Conservation (phyloP, 2,329 filamentous ascomycete genomes). For the Xylariaceae sp. region DNA sequence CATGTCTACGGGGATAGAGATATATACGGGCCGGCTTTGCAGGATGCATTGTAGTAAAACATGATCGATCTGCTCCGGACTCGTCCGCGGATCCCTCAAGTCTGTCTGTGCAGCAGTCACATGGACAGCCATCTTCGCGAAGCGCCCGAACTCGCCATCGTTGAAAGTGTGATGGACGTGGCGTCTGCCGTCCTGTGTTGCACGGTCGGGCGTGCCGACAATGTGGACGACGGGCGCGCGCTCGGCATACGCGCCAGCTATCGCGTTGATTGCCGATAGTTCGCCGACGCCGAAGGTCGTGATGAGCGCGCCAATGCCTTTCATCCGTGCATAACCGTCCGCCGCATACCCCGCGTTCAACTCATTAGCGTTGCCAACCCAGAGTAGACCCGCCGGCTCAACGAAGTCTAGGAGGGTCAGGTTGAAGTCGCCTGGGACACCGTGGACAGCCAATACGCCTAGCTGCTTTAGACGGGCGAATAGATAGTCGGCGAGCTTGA, state of each 20-base stretch:
- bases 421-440: constrained; percentile 44
- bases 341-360: constrained; percentile 55
- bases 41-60: constrained; percentile 47
- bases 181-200: constrained; percentile 39
- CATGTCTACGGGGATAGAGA: constrained; percentile 53
- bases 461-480: constrained; percentile 39
- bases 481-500: constrained; percentile 33
- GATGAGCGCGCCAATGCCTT: constrained; percentile 46
- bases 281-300: constrained; percentile 61
- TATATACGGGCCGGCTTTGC: constrained; percentile 53
- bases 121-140: constrained; percentile 45
- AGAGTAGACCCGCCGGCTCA: constrained; percentile 33
- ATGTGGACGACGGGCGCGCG: constrained; percentile 54
- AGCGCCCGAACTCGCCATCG: constrained; percentile 51
- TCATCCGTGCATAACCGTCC: constrained; percentile 55
- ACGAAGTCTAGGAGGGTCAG: constrained; percentile 36
- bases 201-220: constrained; percentile 48
- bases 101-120: constrained; percentile 48
- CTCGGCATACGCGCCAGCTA: constrained; percentile 56
- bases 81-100: constrained; percentile 41
- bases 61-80: constrained; percentile 48
- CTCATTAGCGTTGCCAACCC: constrained; percentile 55
- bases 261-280: constrained; percentile 53
- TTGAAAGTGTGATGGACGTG: constrained; percentile 52
- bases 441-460: constrained; percentile 41